Conservation (phyloP, 2,329 filamentous ascomycete species). For the Fusarium devonianum region DNA sequence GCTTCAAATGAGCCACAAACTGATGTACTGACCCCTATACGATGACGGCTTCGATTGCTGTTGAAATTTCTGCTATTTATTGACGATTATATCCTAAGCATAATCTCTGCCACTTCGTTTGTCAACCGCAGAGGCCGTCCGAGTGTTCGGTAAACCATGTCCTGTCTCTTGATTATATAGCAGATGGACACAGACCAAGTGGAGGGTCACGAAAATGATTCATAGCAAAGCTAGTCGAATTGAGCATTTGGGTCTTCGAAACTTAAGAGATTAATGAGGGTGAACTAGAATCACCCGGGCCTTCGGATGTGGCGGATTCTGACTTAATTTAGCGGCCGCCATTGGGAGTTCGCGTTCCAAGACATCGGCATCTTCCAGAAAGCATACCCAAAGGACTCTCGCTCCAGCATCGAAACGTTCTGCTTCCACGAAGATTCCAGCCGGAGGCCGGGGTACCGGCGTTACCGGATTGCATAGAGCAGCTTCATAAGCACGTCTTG, state of each 20-base stretch:
- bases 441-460: constrained; percentile 31
- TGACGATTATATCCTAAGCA: background rate
- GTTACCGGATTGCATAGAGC: constrained; percentile 27
- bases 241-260: background rate
- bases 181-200: no score
- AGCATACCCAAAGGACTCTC: background rate
- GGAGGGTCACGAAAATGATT: no score
- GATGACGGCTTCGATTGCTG: constrained; percentile 20
- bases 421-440: constrained; percentile 8
- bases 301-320: constrained; percentile 28
- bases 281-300: constrained; percentile 23
- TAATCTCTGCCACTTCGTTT: no score
- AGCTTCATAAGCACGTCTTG: no score
- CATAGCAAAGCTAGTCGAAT: background rate
- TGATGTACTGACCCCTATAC: constrained; percentile 41
- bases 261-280: constrained; percentile 1
- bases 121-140: no score
- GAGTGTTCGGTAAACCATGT: no score
- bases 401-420: background rate
- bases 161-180: no score
- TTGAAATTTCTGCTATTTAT: constrained; percentile 6
- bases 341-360: constrained; percentile 9
- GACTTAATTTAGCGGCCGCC: constrained; percentile 26
- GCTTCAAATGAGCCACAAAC: constrained; percentile 36
- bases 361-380: constrained; percentile 21